phyloP scores from a whole-genome alignment of 1,284 basidiomycete species.

The Malassezia japonica region DNA sequence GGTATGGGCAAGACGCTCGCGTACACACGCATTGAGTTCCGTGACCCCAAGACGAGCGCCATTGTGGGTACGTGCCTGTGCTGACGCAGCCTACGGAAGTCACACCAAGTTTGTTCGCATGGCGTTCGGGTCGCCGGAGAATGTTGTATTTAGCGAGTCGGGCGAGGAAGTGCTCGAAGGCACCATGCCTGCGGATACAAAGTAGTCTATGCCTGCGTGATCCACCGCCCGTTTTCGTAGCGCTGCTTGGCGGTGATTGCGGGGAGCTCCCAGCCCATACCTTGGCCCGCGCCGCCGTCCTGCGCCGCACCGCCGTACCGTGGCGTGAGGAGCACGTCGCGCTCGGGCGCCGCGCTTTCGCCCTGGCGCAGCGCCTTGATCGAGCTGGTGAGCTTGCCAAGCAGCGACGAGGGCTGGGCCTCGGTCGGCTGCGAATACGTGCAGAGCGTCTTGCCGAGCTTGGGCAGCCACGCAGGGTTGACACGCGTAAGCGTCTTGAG shows the following conservation, averaged over 20 bases:
- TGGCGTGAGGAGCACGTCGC: conserved; percentile 35
- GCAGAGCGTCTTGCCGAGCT: conserved; percentile 69
- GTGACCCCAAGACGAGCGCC: conserved; percentile 27
- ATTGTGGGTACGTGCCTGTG: conserved; percentile 19
- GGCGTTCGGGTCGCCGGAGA: conserved; percentile 62
- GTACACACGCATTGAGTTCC: conserved; percentile 37
- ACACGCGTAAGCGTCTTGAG: conserved; percentile 51
- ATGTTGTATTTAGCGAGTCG: conserved; percentile 68
- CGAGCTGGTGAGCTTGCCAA: conserved; percentile 1
- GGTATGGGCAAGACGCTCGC: conserved; percentile 39
- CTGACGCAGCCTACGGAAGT: conserved; percentile 23
- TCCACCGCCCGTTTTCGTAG: conserved; percentile 37
- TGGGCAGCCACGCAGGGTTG: conserved; percentile 79
- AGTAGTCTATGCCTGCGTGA: conserved; percentile 17
- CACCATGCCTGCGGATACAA: conserved; percentile 23
- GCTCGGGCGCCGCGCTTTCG: conserved; percentile 3
- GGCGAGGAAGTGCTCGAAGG: conserved; percentile 66
- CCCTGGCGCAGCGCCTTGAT: conserved; percentile 18
- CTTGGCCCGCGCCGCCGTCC: conserved; percentile 23
- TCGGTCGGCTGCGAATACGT: conserved; percentile 68
- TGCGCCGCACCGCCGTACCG: conserved; percentile 39
- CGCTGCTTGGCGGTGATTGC: conserved; percentile 34
- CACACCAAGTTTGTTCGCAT: conserved; percentile 82
- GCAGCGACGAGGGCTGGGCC: conserved; percentile 8
- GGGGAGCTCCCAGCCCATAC: conserved; percentile 41